phyloP scores from a whole-genome alignment of 2,329 filamentous ascomycete species.

The Sporothrix humicola region DNA sequence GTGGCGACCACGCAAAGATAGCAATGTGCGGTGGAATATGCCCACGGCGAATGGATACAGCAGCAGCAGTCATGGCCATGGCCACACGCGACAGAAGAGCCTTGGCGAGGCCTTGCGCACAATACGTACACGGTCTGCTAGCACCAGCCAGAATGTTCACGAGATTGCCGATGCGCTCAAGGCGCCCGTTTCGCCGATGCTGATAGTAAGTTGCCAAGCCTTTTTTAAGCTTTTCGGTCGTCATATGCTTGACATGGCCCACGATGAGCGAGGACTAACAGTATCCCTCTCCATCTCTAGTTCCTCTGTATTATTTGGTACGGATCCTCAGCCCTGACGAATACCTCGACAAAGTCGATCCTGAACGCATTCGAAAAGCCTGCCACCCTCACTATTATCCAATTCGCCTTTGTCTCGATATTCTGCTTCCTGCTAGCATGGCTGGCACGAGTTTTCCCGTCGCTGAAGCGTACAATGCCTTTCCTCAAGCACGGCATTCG shows the following conservation, averaged over 20 bases:
- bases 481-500: conserved; percentile 85
- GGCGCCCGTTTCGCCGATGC: conserved; percentile 84
- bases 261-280: not conserved
- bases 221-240: not conserved
- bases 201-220: conserved; percentile 68
- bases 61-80: conserved; percentile 39
- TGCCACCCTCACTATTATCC: conserved; percentile 86
- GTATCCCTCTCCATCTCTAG: conserved; percentile 53
- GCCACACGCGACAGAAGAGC: conserved; percentile 80
- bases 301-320: conserved; percentile 90
- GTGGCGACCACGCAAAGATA: conserved; percentile 66
- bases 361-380: conserved; percentile 89
- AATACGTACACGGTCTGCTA: conserved; percentile 79
- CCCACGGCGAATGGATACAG: conserved; percentile 34
- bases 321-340: conserved; percentile 90
- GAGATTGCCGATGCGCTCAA: conserved; percentile 90
- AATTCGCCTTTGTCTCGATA: conserved; percentile 90
- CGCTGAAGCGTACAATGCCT: conserved; percentile 72
- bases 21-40: conserved; percentile 43
- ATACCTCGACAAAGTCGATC: conserved; percentile 97
- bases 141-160: conserved; percentile 89
- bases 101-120: conserved; percentile 85
- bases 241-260: not conserved
- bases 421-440: conserved; percentile 84
- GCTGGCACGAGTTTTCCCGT: conserved; percentile 74